phyloP scores from a whole-genome alignment of 75 land plant genomes.

The Selaginella tamariscina region DNA sequence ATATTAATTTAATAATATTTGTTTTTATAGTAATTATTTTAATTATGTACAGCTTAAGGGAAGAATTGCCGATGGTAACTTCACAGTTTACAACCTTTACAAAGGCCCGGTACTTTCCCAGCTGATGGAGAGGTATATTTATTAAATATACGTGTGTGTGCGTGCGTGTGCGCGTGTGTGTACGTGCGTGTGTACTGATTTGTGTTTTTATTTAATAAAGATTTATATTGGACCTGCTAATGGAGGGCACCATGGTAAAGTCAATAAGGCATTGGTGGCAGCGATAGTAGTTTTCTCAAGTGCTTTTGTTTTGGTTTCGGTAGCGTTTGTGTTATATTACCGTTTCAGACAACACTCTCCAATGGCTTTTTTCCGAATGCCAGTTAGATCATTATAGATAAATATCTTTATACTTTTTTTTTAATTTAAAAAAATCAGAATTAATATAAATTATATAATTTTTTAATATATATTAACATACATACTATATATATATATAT shows the following conservation, averaged over 20 bases:
- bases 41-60: conserved; percentile 18
- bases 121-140: not conserved
- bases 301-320: not conserved
- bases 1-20: not conserved
- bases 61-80: conserved; percentile 4
- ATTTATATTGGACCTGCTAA: not conserved
- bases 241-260: not conserved
- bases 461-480: too few species aligned
- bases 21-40: not conserved
- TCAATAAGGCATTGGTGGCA: not conserved
- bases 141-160: not conserved
- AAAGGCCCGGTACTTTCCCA: conserved; percentile 10
- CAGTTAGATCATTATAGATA: too few species aligned
- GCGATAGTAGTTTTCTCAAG: not conserved
- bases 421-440: too few species aligned
- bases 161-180: not conserved
- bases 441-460: too few species aligned
- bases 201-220: too few species aligned
- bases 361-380: not conserved
- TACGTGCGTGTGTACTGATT: too few species aligned
- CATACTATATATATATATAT: too few species aligned
- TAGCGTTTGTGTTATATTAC: not conserved
- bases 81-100: conserved; percentile 8
- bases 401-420: too few species aligned
- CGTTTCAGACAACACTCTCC: not conserved